Evolutionary conservation across 2,329 filamentous ascomycete species (phyloP), one percentile per base, ranked within the genome.

Genomic region (Dichotomopilus funicola): DNA sequence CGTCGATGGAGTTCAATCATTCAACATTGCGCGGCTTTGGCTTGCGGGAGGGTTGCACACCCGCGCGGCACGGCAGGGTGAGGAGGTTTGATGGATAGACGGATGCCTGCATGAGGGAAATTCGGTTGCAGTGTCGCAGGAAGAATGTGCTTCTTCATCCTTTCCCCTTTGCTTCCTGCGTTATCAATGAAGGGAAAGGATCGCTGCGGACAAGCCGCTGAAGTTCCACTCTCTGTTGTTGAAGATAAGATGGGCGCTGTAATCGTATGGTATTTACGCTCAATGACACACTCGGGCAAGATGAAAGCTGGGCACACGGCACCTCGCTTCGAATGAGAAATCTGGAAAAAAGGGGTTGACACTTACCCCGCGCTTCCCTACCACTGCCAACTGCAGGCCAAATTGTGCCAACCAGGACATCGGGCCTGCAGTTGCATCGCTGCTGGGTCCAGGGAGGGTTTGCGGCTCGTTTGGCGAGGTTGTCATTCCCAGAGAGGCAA

Each of bases 351-450:
- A 38, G 44, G 44, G 19, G 19, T 27, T 27, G 19, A 27, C 19
- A 27, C 34, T 11, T 54, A 41, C 45, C 51, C 55, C 46, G 46
- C 41, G 27, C 19, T 51, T 43, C 35, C 13, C 9, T 33, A 27
- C 19, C 19, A 27, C 3, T 27, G 19, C 19, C 19, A 27, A 11
- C 42, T 40, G 47, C 31, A 43, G 6, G n/a, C 13, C 47, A 44
- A 43, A 43, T 38, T 38, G 31, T 27, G 36, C 40, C 43, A 54
- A 51, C 55, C 51, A 40, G 48, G 52, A 54, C 34, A 51, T 41
- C 34, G 55, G 55, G 40, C 55, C 52, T 49, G 51, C 48, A 9
- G 38, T 52, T 41, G 49, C 47, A 54, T 43, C 31, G 40, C n/a
- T 12, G 38, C 13, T 49, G 11, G 51, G 40, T 12, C 40, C 46